Evolutionary conservation across 2,329 filamentous ascomycete species (phyloP), one percentile per base, ranked within the genome.

Genomic region (Fusarium sp.): DNA sequence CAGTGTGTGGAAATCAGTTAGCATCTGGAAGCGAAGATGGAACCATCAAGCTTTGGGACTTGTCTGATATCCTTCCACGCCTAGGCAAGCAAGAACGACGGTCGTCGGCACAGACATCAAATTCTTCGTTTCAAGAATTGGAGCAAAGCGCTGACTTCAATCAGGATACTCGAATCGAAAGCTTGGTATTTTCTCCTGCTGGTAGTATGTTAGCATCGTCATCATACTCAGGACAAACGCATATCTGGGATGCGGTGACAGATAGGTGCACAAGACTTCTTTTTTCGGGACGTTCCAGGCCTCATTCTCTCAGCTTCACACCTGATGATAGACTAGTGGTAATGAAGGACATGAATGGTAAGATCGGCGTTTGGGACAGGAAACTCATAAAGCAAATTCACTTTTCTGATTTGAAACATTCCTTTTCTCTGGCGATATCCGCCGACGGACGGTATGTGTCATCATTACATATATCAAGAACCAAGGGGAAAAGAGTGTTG

Each of bases 11-110:
- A 3, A 11, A 11, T 3, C 8, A 30, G 8, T 3, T 48, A 3
- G 45, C 20, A 3, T 28, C 45, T 15, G 6, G 5, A 12, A 11
- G 45, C 6, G 0, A 0, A 0, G 45, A 48, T 22, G 4, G 0
- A 5, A 22, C 13, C 5, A 4, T 48, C 1, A 48, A 22, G 26
- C 26, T 48, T 48, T 48, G 45, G 45, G 45, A 30, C 3, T 48
- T 48, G 5, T 30, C 45, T 22, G 9, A 17, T 5, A 15, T 22
- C 17, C 2, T 11, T 15, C 4, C 18, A 2, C 9, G 6, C 20
- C 26, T 11, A 15, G 1, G 5, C 8, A 22, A 6, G 26, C 18
- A 28, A 13, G 17, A 22, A 11, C 20, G 13, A 3, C 6, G 5
- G 8, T 5, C 45, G 8, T 11, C 13, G 4, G 13, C 8, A 2